A percentile compares a stretch with the other conserved stretches of the same genome.
Conservation (phyloP, 768 basidiomycete genomes). For the Phylloporus sp. region DNA sequence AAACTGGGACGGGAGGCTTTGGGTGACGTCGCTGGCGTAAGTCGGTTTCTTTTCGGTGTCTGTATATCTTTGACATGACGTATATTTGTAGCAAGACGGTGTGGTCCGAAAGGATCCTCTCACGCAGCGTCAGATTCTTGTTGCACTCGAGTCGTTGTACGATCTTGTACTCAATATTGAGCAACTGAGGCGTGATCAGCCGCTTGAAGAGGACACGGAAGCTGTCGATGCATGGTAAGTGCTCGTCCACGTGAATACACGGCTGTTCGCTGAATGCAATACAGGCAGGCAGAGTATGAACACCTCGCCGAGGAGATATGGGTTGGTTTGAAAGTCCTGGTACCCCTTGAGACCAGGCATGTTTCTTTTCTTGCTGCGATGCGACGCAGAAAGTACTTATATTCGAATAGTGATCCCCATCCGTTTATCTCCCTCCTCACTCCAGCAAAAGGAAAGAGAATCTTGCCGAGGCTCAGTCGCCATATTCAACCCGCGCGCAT, state of each 20-base stretch:
- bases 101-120: conserved; percentile 70
- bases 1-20: conserved; percentile 73
- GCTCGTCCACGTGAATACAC: not conserved
- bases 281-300: conserved; percentile 57
- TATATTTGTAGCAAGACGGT: conserved; percentile 48
- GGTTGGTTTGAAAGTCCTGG: conserved; percentile 79
- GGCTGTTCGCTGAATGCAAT: conserved; percentile 3
- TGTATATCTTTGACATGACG: not conserved
- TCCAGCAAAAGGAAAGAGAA: conserved; percentile 88
- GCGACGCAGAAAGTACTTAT: not conserved
- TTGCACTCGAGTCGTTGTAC: conserved; percentile 79
- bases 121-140: conserved; percentile 71
- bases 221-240: conserved; percentile 44
- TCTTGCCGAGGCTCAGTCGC: conserved; percentile 84
- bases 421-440: conserved; percentile 91
- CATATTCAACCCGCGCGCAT: conserved; percentile 76
- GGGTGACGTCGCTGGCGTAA: conserved; percentile 54
- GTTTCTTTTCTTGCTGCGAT: conserved; percentile 3
- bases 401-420: conserved; percentile 73
- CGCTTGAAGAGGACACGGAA: conserved; percentile 49
- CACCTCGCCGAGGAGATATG: conserved; percentile 68
- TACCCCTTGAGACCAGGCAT: conserved; percentile 90
- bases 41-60: conserved; percentile 1
- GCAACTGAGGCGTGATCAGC: conserved; percentile 78
- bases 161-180: conserved; percentile 82